phyloP scores from a whole-genome alignment of 1,284 basidiomycete genomes.

The Thelephora terrestris region DNA sequence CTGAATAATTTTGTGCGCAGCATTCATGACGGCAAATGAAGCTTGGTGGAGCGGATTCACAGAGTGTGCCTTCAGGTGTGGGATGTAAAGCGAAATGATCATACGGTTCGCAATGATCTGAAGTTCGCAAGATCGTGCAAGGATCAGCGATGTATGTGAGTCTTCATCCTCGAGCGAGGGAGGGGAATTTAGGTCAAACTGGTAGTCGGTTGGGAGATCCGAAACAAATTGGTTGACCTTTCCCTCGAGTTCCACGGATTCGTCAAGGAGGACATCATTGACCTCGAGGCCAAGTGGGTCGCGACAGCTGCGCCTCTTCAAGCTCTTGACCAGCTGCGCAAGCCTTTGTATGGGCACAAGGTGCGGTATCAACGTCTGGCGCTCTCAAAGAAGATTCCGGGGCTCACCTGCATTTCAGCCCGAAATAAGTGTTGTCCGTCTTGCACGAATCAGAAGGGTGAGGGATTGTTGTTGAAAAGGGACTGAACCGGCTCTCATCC shows the following conservation, averaged over 20 bases:
- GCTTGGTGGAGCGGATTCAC: constrained; percentile 34
- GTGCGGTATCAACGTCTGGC: background rate
- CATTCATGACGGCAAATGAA: constrained; percentile 44
- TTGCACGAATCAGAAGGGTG: constrained; percentile 23
- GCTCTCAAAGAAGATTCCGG: background rate
- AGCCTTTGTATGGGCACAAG: constrained; percentile 20
- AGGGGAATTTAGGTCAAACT: constrained; percentile 25
- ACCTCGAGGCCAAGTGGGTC: constrained; percentile 25
- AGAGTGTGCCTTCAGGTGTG: constrained; percentile 38
- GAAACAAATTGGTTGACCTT: constrained; percentile 45
- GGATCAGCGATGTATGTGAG: constrained; percentile 15
- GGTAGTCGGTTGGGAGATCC: constrained; percentile 36
- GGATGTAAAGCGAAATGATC: constrained; percentile 55
- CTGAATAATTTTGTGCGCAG: constrained; percentile 48
- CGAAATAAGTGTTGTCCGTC: constrained; percentile 30
- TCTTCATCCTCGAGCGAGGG: constrained; percentile 12
- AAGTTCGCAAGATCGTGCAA: constrained; percentile 48
- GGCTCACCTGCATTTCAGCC: constrained; percentile 37
- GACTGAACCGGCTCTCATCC: constrained; percentile 39
- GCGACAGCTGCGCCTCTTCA: constrained; percentile 33
- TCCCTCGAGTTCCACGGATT: constrained; percentile 42
- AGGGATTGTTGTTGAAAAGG: constrained; percentile 34
- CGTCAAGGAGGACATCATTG: constrained; percentile 34
- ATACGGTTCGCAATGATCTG: constrained; percentile 47
- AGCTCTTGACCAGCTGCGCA: constrained; percentile 39